Conservation (phyloP, 1,284 basidiomycete species). For the Trametes versicolor region DNA sequence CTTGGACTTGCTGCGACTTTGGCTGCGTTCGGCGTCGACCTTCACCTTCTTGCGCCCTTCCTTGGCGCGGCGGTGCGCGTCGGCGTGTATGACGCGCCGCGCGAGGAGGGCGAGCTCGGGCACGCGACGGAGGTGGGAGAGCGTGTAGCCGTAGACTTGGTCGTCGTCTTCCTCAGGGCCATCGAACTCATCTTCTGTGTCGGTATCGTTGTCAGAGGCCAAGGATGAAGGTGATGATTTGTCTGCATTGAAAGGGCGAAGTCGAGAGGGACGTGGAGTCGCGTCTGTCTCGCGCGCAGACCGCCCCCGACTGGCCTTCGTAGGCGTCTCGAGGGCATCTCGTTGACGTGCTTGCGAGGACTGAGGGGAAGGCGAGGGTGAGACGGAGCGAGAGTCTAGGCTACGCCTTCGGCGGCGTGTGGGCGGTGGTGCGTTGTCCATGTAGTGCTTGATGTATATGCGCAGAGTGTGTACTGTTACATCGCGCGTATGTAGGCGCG, state of each 20-base stretch:
- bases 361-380: conserved; percentile 32
- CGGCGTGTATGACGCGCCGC: conserved; percentile 65
- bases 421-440: conserved; percentile 58
- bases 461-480: conserved; percentile 75
- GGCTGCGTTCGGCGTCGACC: conserved; percentile 15
- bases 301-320: conserved; percentile 4
- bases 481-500: conserved; percentile 67
- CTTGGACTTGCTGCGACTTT: not conserved
- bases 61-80: conserved; percentile 58
- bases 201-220: conserved; percentile 1
- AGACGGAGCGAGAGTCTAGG: conserved; percentile 25
- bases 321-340: not conserved
- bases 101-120: conserved; percentile 74
- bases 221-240: not conserved
- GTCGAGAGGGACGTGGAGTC: conserved; percentile 31
- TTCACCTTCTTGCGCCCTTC: conserved; percentile 51
- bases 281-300: not conserved
- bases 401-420: not conserved
- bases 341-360: not conserved
- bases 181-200: conserved; percentile 35
- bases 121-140: conserved; percentile 78
- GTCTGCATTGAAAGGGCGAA: not conserved
- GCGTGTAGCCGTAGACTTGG: conserved; percentile 61
- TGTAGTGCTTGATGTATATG: conserved; percentile 79
- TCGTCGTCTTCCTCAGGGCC: conserved; percentile 24